Percentiles rank a stretch among this genome's conserved stretches.
These are phyloP conservation scores for Arthrobotrys musiformis DNA, from an alignment of 2,329 filamentous ascomycete genomes.

Conservation along the genomic window DNA sequence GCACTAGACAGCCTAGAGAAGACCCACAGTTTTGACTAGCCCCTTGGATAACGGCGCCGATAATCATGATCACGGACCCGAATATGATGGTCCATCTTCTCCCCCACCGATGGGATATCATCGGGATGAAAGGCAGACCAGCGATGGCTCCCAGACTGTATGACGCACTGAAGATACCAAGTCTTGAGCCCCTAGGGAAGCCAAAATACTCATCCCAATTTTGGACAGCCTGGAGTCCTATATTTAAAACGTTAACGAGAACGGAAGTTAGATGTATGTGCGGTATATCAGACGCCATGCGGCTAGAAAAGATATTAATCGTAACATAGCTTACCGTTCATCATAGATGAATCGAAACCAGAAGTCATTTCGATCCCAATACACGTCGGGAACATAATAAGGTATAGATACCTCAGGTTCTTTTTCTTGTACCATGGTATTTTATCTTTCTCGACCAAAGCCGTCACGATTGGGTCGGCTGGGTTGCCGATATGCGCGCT, in stretches of 20 bases:
- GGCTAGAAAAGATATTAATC: too few species aligned
- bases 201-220: constrained; percentile 63
- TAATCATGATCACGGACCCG: constrained; percentile 68
- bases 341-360: constrained; percentile 69
- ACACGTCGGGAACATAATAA: constrained; percentile 71
- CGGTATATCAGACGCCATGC: too few species aligned
- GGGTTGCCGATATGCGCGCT: constrained; percentile 32
- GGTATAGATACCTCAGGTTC: constrained; percentile 69
- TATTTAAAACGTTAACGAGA: too few species aligned
- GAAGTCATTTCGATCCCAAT: constrained; percentile 73
- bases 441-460: constrained; percentile 63
- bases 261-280: too few species aligned
- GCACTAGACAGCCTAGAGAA: too few species aligned
- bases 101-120: constrained; percentile 69
- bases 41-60: constrained; percentile 70
- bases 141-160: constrained; percentile 72
- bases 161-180: constrained; percentile 70
- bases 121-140: constrained; percentile 70
- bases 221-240: constrained; percentile 56
- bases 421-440: constrained; percentile 67
- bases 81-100: constrained; percentile 70
- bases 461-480: constrained; percentile 63
- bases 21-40: constrained; percentile 65
- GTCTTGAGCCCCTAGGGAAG: constrained; percentile 64
- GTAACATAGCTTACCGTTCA: constrained; percentile 61